These are phyloP conservation scores for Adansonia digitata DNA, from an alignment of 345 rosid genomes.

Conservation along the genomic window DNA sequence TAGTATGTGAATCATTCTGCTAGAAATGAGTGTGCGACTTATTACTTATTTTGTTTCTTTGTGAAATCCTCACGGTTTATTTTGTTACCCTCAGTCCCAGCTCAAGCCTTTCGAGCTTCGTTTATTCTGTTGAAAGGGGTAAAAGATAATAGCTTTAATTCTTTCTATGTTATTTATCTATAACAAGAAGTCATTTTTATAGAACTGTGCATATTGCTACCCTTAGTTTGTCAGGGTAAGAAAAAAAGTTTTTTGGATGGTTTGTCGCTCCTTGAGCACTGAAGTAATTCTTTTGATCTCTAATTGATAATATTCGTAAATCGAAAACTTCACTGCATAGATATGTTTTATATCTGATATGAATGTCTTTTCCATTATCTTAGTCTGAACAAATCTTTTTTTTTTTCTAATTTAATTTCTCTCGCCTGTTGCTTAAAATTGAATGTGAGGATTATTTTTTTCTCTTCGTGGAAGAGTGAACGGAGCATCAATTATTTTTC, in stretches of 20 bases:
- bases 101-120: neutral
- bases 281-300: neutral
- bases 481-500: neutral
- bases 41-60: neutral
- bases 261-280: neutral
- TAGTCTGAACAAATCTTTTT: neutral
- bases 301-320: neutral
- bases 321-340: neutral
- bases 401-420: neutral
- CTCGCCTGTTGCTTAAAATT: neutral
- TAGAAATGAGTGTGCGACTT: neutral
- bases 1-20: neutral
- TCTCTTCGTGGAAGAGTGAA: neutral
- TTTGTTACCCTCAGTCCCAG: neutral
- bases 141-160: neutral
- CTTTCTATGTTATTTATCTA: neutral
- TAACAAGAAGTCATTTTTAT: neutral
- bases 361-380: neutral
- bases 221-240: neutral
- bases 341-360: neutral
- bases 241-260: neutral
- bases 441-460: neutral
- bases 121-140: constrained; percentile 2
- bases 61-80: neutral
- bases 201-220: neutral